Percentiles rank a stretch among this genome's conserved stretches.
phyloP scores from a whole-genome alignment of 2,329 filamentous ascomycete species.

The Fusarium sp. region DNA sequence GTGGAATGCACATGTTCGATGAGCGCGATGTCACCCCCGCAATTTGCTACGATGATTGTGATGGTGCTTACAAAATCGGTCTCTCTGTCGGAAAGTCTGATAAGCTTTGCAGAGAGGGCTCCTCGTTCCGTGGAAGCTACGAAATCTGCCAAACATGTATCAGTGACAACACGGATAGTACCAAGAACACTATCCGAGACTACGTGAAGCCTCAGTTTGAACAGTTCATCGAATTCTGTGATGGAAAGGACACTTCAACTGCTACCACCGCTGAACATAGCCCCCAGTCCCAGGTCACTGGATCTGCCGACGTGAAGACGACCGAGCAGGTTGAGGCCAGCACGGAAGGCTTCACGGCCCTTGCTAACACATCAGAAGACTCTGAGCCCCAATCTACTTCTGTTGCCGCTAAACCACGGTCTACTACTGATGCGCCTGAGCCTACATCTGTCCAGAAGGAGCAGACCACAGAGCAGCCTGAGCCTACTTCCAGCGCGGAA shows the following conservation, averaged over 20 bases:
- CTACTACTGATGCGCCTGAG: slow-evolving; percentile 14
- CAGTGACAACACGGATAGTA: slow-evolving; percentile 36
- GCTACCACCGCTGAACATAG: slow-evolving; percentile 25
- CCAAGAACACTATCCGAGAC: slow-evolving; percentile 50
- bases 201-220: slow-evolving; percentile 58
- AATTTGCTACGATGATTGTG: slow-evolving; percentile 68
- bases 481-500: slow-evolving; percentile 22
- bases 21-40: slow-evolving; percentile 63
- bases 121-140: slow-evolving; percentile 59
- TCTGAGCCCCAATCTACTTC: slow-evolving; percentile 13
- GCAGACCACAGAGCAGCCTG: slow-evolving; percentile 7
- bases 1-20: slow-evolving; percentile 47
- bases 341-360: slow-evolving; percentile 38
- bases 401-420: slow-evolving; percentile 16
- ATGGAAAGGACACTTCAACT: slow-evolving; percentile 43
- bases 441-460: slow-evolving; percentile 5
- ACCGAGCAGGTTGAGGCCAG: slow-evolving; percentile 48
- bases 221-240: slow-evolving; percentile 65
- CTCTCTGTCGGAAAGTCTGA: slow-evolving; percentile 63
- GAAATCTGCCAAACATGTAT: slow-evolving; percentile 62
- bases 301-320: slow-evolving; percentile 44
- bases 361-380: slow-evolving; percentile 29
- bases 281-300: slow-evolving; percentile 48
- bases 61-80: slow-evolving; percentile 64
- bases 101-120: slow-evolving; percentile 61